Evolutionary conservation across 352 stramenopile genomes (phyloP).

Genomic region (Phytopythium chamaehyphon): DNA sequence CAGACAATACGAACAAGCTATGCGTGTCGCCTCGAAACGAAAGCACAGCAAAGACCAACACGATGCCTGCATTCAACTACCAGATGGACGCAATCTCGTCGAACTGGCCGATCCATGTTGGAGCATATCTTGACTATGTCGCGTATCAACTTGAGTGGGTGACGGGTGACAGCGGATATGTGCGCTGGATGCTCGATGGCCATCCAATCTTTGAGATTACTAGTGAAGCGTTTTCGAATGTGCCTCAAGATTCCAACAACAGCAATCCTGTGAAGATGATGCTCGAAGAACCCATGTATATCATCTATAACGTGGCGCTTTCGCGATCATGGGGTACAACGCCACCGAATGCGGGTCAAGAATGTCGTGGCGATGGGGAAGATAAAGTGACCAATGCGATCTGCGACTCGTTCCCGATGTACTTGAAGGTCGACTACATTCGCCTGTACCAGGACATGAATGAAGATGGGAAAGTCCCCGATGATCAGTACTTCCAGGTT

Average conservation of each 20-base stretch:
- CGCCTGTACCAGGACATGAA: slow-evolving; percentile 53
- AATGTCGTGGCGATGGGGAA: slow-evolving; percentile 49
- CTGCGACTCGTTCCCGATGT: slow-evolving; percentile 69
- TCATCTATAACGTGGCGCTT: slow-evolving; percentile 93
- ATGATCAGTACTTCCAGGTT: slow-evolving; percentile 47
- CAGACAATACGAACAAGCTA: slow-evolving; percentile 36
- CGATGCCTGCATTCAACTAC: slow-evolving; percentile 67
- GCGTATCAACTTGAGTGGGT: slow-evolving; percentile 75
- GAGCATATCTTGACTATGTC: slow-evolving; percentile 51
- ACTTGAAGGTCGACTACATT: slow-evolving; percentile 77
- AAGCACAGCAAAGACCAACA: slow-evolving; percentile 34
- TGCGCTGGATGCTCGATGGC: slow-evolving; percentile 65
- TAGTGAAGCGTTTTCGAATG: slow-evolving; percentile 40
- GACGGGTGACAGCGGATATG: slow-evolving; percentile 54
- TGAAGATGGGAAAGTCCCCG: slow-evolving; percentile 17
- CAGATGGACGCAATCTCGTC: slow-evolving; percentile 77
- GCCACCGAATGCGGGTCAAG: slow-evolving; percentile 39
- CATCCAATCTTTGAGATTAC: slow-evolving; percentile 60
- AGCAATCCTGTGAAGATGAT: slow-evolving; percentile 59
- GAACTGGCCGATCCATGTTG: slow-evolving; percentile 64
- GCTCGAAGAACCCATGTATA: slow-evolving; percentile 90
- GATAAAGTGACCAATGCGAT: slow-evolving; percentile 36
- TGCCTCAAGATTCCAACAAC: slow-evolving; percentile 39
- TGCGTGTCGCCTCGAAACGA: slow-evolving; percentile 35
- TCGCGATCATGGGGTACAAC: slow-evolving; percentile 82